phyloP scores from a whole-genome alignment of 139 green algal genomes.

The Chlorella sp. region DNA sequence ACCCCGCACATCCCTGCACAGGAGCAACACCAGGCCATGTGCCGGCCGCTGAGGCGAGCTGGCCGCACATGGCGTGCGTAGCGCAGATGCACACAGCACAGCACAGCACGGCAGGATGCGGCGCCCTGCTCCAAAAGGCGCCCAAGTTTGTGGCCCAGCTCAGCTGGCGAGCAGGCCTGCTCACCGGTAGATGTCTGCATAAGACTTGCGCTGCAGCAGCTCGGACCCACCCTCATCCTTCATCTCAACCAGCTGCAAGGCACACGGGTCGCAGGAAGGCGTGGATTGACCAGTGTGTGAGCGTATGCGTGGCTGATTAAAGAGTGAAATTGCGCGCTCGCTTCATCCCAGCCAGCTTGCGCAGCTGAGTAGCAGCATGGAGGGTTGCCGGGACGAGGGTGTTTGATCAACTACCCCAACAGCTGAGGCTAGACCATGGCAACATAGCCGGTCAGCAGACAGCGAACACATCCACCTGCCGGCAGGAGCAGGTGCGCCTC shows the following conservation, averaged over 20 bases:
- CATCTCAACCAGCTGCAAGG: conserved; percentile 75
- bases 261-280: no score
- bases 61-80: not conserved
- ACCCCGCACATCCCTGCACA: conserved; percentile 89
- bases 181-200: conserved; percentile 53
- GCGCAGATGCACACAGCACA: not conserved
- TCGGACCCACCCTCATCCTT: conserved; percentile 47
- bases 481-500: no score
- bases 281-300: no score
- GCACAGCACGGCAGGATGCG: not conserved
- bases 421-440: no score
- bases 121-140: no score
- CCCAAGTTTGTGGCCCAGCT: no score
- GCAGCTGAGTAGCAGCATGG: not conserved
- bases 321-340: no score
- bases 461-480: no score
- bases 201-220: conserved; percentile 55
- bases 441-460: no score
- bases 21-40: not conserved
- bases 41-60: not conserved
- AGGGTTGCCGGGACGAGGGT: not conserved
- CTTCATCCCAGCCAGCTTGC: no score
- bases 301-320: no score
- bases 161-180: not conserved
- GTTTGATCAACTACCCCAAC: not conserved